Percentiles rank a stretch among this genome's conserved stretches.
These are phyloP conservation scores for Penicillium sp. DNA, from an alignment of 2,329 filamentous ascomycete species.

Conservation along the genomic window DNA sequence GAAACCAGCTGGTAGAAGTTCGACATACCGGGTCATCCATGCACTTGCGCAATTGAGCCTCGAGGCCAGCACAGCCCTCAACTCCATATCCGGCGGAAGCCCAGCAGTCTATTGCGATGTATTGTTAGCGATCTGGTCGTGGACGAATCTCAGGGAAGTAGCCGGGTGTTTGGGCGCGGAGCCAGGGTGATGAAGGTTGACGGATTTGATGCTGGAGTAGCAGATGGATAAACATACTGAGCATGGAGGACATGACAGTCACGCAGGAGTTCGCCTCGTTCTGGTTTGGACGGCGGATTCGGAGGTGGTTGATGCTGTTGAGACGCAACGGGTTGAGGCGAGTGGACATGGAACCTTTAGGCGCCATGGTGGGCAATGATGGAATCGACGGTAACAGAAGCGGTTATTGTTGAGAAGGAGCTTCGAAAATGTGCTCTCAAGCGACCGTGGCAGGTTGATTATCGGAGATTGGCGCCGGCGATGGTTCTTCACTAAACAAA, in stretches of 20 bases:
- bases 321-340: constrained; percentile 48
- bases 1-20: background rate
- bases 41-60: constrained; percentile 62
- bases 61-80: constrained; percentile 61
- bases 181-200: background rate
- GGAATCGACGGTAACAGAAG: background rate
- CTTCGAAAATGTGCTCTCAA: constrained; percentile 5
- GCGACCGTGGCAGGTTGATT: constrained; percentile 11
- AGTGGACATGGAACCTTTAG: constrained; percentile 45
- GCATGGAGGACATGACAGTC: constrained; percentile 65
- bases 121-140: constrained; percentile 11
- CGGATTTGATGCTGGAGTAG: background rate
- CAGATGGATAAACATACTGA: constrained; percentile 54
- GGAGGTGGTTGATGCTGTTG: constrained; percentile 56
- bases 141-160: background rate
- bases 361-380: constrained; percentile 38
- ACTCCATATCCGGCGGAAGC: constrained; percentile 48
- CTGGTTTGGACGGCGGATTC: constrained; percentile 64
- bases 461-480: constrained; percentile 12
- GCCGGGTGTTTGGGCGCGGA: background rate
- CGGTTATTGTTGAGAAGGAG: background rate
- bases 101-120: constrained; percentile 44
- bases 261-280: constrained; percentile 65
- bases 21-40: constrained; percentile 75
- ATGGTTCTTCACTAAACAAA: constrained; percentile 16